Percentiles rank a stretch among this genome's conserved stretches.
Conservation (phyloP, 768 basidiomycete genomes). For the Lactifluus hygrophoroides region DNA sequence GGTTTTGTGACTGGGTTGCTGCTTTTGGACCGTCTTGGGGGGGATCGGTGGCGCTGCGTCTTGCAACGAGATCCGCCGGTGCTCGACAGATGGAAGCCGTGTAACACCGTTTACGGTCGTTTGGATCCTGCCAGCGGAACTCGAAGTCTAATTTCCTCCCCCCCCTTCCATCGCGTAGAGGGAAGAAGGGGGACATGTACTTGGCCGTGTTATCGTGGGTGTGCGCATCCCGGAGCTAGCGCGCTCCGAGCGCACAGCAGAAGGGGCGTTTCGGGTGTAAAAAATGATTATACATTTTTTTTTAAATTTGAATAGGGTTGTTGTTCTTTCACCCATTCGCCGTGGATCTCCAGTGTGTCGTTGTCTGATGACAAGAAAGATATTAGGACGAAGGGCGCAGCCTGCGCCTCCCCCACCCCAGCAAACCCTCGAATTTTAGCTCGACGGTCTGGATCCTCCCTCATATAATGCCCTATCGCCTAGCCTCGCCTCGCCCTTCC, state of each 20-base stretch:
- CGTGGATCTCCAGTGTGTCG: too few relatives aligned
- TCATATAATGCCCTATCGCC: neutral
- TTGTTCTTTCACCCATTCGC: too few relatives aligned
- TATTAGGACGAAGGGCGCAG: too few relatives aligned
- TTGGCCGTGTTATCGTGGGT: neutral
- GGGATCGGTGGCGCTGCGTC: conserved; percentile 14
- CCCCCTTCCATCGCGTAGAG: neutral
- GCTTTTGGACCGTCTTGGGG: neutral
- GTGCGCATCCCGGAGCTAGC: neutral
- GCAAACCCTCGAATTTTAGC: neutral
- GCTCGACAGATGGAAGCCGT: conserved; percentile 3
- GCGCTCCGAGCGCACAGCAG: too few relatives aligned
- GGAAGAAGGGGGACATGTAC: neutral
- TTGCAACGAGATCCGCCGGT: conserved; percentile 12
- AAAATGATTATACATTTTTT: neutral
- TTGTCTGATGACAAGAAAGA: too few relatives aligned
- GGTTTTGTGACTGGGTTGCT: conserved; percentile 6
- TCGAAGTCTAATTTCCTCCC: neutral
- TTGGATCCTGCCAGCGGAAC: neutral
- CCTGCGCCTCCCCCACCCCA: neutral
- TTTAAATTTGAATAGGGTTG: too few relatives aligned
- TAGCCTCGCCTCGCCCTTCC: neutral
- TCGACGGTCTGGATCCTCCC: neutral
- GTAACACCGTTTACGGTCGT: neutral
- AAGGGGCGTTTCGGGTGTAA: too few relatives aligned